Conservation (phyloP, 192 early-diverging fungal genomes). For the Oehlia diaphana region DNA sequence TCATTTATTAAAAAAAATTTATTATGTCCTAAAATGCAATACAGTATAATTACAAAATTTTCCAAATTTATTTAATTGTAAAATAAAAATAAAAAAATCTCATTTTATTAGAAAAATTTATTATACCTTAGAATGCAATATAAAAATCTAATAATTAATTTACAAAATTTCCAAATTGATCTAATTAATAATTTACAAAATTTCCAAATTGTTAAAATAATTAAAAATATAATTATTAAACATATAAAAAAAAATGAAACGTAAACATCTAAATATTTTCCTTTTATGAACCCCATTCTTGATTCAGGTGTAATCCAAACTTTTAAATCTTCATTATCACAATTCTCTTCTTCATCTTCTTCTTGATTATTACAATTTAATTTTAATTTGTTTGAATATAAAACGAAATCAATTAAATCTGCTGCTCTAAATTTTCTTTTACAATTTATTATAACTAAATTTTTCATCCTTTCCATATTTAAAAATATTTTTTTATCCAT, state of each 20-base stretch:
- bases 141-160: not conserved
- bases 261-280: conserved; percentile 20
- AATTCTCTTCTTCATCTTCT: not conserved
- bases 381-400: not conserved
- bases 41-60: too few relatives aligned
- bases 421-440: conserved; percentile 24
- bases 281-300: conserved; percentile 21
- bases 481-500: not conserved
- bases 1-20: too few relatives aligned
- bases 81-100: too few relatives aligned
- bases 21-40: too few relatives aligned
- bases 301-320: conserved; percentile 16
- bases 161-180: not conserved
- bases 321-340: not conserved
- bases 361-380: not conserved
- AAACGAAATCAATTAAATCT: conserved; percentile 19
- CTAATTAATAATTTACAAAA: not conserved
- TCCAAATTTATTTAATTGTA: too few relatives aligned
- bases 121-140: too few relatives aligned
- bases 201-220: not conserved
- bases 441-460: conserved; percentile 14
- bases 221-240: not conserved
- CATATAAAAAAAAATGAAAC: not conserved
- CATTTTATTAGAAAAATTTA: too few relatives aligned
- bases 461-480: conserved; percentile 20